A percentile compares a stretch with the other conserved stretches of the same genome.
phyloP scores from a whole-genome alignment of 164 flowering plant genomes.

The Stephania yunnanensis region DNA sequence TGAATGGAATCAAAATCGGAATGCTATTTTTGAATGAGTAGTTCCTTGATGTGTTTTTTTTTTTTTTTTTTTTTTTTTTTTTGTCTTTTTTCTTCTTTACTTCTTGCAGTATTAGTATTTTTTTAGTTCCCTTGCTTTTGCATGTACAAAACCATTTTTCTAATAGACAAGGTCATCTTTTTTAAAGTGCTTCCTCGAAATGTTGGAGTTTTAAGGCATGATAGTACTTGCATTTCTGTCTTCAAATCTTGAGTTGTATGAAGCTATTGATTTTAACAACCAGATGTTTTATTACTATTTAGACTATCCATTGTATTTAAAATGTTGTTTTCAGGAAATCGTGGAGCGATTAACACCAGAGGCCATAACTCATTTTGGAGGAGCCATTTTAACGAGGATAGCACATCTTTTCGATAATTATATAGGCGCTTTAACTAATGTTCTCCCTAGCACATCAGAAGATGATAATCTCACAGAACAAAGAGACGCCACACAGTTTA shows the following conservation, averaged over 20 bases:
- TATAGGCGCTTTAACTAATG: constrained; percentile 62
- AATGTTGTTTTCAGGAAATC: constrained; percentile 52
- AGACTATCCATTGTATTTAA: neutral
- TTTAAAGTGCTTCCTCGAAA: neutral
- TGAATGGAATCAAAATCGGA: too few relatives aligned
- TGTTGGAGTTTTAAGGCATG: neutral
- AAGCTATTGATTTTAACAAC: neutral
- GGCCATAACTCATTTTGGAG: constrained; percentile 69
- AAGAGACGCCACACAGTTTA: constrained; percentile 50
- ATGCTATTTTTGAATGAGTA: too few relatives aligned
- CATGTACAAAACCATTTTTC: too few relatives aligned
- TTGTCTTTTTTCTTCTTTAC: too few relatives aligned
- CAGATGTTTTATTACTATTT: too few relatives aligned
- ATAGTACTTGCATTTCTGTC: neutral
- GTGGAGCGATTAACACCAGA: constrained; percentile 68
- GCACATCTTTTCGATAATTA: constrained; percentile 76
- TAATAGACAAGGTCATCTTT: too few relatives aligned
- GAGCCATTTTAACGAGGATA: constrained; percentile 53
- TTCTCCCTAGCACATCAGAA: constrained; percentile 71
- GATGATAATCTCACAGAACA: constrained; percentile 73
- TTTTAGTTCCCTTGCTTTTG: too few relatives aligned
- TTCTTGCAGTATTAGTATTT: too few relatives aligned
- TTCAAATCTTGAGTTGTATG: neutral
- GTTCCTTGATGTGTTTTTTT: too few relatives aligned
- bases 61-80: too few relatives aligned